These are phyloP conservation scores for Fraxinus pennsylvanica DNA, from an alignment of 257 asterid species.

Conservation along the genomic window DNA sequence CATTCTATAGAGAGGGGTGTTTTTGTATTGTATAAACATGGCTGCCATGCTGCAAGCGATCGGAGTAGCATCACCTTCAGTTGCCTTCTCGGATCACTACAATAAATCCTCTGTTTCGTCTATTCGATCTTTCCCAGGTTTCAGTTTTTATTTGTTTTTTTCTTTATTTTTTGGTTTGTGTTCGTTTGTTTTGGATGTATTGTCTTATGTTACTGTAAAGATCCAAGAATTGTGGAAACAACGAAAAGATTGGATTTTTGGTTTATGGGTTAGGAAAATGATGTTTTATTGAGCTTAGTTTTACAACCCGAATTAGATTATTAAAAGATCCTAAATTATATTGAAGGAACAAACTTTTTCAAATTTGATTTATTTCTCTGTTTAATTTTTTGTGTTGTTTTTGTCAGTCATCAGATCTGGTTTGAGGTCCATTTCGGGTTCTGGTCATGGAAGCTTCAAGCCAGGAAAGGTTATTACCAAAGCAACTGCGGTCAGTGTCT, in stretches of 20 bases:
- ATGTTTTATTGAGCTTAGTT: neutral
- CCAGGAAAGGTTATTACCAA: slow-evolving; percentile 36
- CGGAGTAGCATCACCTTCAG: slow-evolving; percentile 50
- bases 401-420: slow-evolving; percentile 51
- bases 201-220: neutral
- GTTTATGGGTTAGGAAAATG: neutral
- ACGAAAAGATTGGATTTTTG: slow-evolving; percentile 14
- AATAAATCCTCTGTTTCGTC: slow-evolving; percentile 30
- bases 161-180: neutral
- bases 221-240: neutral
- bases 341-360: neutral
- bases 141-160: neutral
- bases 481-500: slow-evolving; percentile 62
- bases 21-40: neutral
- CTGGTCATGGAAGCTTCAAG: slow-evolving; percentile 35
- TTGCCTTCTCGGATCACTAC: slow-evolving; percentile 46
- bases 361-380: neutral
- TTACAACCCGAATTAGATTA: neutral
- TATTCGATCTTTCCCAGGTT: slow-evolving; percentile 23
- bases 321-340: slow-evolving; percentile 7
- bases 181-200: neutral
- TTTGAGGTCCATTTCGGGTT: slow-evolving; percentile 36
- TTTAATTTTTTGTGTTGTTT: slow-evolving; percentile 23
- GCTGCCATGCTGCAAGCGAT: slow-evolving; percentile 46
- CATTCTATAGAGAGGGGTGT: neutral